Evolutionary conservation across 805 yeast genomes (phyloP), one percentile per base, ranked within the genome.

Genomic region (Saturnispora gosingensis): DNA sequence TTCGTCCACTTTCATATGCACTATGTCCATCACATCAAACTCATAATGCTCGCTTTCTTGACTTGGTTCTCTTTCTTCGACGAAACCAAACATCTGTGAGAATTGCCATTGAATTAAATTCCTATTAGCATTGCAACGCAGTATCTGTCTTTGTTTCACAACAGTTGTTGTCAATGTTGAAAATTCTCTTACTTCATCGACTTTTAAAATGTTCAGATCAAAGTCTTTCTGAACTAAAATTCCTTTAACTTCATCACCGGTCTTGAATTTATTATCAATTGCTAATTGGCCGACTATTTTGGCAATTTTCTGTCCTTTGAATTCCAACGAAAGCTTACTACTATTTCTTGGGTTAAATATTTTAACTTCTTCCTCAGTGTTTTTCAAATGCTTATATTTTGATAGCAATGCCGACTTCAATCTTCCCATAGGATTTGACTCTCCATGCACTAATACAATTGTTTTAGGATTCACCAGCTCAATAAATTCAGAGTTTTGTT

Each of bases 341-440:
- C 97, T 87, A 65, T 93, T 91, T 61, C 87, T 78, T 5, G 99
- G 99, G 58, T 88, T 91, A 69, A 80, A 91, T 3, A 93, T 95
- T 59, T 82, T 86, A 10, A 90, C 90, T 64, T 93, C 98, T 46
- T 86, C 81, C 16, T 86, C 93, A 0, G 97, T 88, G 7, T 88
- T 88, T 64, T 83, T 88, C 49, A 85, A 73, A 47, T 81, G 78
- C 2, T 88, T 76, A 62, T 91, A 93, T 67, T 88, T 89, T 44
- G 96, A 87, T 56, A 90, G 69, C 39, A 93, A 72, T 0, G 99
- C 98, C 27, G 96, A 86, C 66, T 93, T 93, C 51, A 93, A 70
- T 64, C 99, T 81, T 52, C 98, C 99, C 98, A 93, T 93, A n/a
- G 96, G 97, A 60, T 88, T 89, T 2, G 93, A 82, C 62, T 93